Evolutionary conservation across 2,329 filamentous ascomycete genomes (phyloP), one percentile per base, ranked within the genome.

Genomic region (Penicillium sp.): DNA sequence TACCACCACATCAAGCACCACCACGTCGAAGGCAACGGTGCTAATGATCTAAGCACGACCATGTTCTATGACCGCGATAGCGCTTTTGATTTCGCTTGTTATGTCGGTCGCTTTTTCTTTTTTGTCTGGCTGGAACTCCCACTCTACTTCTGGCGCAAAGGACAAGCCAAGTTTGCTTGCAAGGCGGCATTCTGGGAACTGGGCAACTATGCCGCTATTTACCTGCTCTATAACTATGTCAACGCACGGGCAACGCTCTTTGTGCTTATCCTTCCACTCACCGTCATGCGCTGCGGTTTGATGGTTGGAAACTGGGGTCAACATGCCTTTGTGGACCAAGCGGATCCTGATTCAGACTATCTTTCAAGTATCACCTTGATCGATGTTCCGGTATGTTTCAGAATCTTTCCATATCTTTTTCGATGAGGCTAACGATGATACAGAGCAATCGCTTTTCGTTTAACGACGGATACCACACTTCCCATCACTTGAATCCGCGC

Each of bases 281-380:
- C 82, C 2, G 69, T 87, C 24, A 79, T 92, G 70, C 80, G 89
- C 0, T 61, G 90, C 15, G 89, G 85, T 0, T 70, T 93, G 56
- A 93, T 92, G 89, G 79, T 89, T 7, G 89, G 89, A 1, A 93
- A 93, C 66, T 93, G 88, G 88, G 89, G 88, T 3, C 89, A 93
- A 67, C 89, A 93, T 67, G 89, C 89, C 1, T 86, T 93, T 57
- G 88, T 93, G 6, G 89, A 93, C 62, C 82, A 86, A 17, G 75
- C 84, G 10, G 85, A 90, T 59, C 89, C 89, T 0, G 83, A 89
- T 63, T 91, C 88, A 0, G 89, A 93, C 65, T 92, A 86, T 62
- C 80, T 88, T 29, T 90, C 87, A 0, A 91, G 88, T 68, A 89
- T 92, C 58, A 92, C 89, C 0, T 68, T 93, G 20, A 85, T 93